phyloP scores from a whole-genome alignment of 2,329 filamentous ascomycete species.

The Colletotrichum sp. region DNA sequence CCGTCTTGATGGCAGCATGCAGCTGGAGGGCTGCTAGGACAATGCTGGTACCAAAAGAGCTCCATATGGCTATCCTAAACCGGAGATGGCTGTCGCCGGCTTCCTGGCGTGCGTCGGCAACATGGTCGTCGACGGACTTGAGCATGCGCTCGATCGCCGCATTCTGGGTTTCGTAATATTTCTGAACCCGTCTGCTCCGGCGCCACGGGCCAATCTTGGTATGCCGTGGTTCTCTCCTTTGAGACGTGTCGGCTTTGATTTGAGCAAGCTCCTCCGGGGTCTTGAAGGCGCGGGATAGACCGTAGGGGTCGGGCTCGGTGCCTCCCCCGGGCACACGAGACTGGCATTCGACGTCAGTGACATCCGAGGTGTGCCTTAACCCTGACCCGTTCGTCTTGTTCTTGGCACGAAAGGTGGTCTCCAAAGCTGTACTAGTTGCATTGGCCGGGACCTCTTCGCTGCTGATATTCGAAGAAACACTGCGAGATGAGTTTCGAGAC shows the following conservation, averaged over 20 bases:
- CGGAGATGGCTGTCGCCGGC: constrained; percentile 81
- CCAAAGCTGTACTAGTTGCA: constrained; percentile 52
- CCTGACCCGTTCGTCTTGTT: constrained; percentile 43
- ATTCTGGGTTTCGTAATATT: constrained; percentile 91
- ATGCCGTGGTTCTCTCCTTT: constrained; percentile 63
- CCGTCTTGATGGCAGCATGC: constrained; percentile 85
- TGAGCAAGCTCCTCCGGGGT: constrained; percentile 74
- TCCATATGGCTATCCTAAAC: constrained; percentile 69
- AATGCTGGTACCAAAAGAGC: constrained; percentile 80
- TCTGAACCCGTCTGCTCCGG: constrained; percentile 67
- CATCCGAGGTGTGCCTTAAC: constrained; percentile 43
- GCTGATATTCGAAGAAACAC: constrained; percentile 10
- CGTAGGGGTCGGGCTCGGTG: constrained; percentile 78
- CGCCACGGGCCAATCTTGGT: constrained; percentile 26
- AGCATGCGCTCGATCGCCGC: constrained; percentile 91
- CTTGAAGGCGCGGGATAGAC: constrained; percentile 79
- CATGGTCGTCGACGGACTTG: constrained; percentile 91
- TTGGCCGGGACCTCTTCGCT: constrained; percentile 22
- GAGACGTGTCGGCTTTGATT: constrained; percentile 81
- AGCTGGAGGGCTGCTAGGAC: constrained; percentile 80
- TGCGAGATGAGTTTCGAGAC: neutral
- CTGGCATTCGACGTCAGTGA: constrained; percentile 56
- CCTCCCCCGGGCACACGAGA: constrained; percentile 55
- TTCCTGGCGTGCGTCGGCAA: constrained; percentile 80
- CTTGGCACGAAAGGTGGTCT: constrained; percentile 31